Evolutionary conservation across 164 flowering plant species (phyloP), one percentile per base, ranked within the genome.

Genomic region (Dillenia suffruticosa): DNA sequence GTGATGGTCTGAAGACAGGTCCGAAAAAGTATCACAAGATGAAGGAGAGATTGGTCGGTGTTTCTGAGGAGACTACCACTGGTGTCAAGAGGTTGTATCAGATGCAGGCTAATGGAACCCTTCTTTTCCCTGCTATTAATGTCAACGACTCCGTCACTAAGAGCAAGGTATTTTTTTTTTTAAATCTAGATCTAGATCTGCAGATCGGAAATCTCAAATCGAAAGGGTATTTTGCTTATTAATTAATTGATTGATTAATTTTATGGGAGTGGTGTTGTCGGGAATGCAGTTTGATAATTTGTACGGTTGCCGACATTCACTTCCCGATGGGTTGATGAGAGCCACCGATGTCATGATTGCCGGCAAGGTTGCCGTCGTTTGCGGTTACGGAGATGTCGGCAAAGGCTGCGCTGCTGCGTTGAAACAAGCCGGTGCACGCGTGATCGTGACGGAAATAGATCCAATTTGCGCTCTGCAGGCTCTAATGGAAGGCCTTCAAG

Each of bases 261-360:
- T 32, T 32, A 32, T 32, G 40, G 40, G 40, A 4, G 40, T 32
- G 40, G 40, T 32, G 40, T 32, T 32, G 40, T 5, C 6, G 40
- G 40, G 40, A 5, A 6, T 32, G 40, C 84, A 86, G 89, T 86
- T 86, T 55, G 91, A 86, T 53, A 86, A 86, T 79, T 76, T 86
- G 77, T 86, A 86, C 51, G 91, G 91, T 55, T 86, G 91, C 84
- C 88, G 91, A 46, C 91, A 86, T 81, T 86, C 91, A 17, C 89
- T 86, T 59, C 91, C 91, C 12, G 91, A 86, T 64, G 91, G 91
- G 43, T 70, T 86, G 67, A 86, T 86, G 91, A 86, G 91, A 54
- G 91, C 91, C 53, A 86, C 91, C 22, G 91, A 84, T 73, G 89
- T 86, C 32, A 84, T 86, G 91, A 86, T 86, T 65, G 89, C 89